Base-by-base conservation (phyloP, 2,329 filamentous ascomycete species). In the Exophiala spinifera region DNA sequence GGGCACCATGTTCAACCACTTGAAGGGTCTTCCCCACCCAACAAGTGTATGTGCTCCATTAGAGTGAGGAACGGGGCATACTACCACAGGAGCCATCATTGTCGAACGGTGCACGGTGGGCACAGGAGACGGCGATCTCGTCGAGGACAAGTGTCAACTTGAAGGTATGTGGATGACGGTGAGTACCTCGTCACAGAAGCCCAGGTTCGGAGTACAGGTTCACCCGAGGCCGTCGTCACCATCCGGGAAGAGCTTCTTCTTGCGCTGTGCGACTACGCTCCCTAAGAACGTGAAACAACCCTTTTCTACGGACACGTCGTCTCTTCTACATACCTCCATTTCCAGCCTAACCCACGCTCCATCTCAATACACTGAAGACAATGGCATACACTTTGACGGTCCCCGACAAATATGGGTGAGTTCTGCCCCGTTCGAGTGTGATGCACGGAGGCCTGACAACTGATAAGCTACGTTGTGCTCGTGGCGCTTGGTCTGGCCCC, bases 401-500 rank as follows among this genome's bases (percentile, higher is more conserved):
- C 28, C 61, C 61, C 4, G 58, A 62, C 28, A 48, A 52, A 46
- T 63, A 63, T 46, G 60, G 59, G 59, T 61, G 28, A 56, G 57
- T 52, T 40, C 23, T 20, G 25, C 13, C 36, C n/a, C n/a, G 19
- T 23, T 17, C 21, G 4, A n/a, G 23, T n/a, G 17, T 19, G n/a
- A n/a, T 8, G 4, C 8, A 28, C 19, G 14, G 23, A 39, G 7
- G 13, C 15, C 42, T 46, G 17, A 37, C 13, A 7, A 63, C 42
- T 65, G 55, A 39, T 11, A 39, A 37, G 83, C 69, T 78, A 78
- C 66, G 79, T 82, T 67, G 71, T 83, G 64, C 71, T 74, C 63
- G 70, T 81, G 60, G 75, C 78, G 33, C 74, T 81, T 57, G 75
- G 76, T 53, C 79, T 76, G 56, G 80, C 82, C 36, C 74, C 74